A percentile compares a stretch with the other conserved stretches of the same genome.
Conservation (phyloP, 495 filamentous ascomycete species). For the Aspergillus egyptiacus region DNA sequence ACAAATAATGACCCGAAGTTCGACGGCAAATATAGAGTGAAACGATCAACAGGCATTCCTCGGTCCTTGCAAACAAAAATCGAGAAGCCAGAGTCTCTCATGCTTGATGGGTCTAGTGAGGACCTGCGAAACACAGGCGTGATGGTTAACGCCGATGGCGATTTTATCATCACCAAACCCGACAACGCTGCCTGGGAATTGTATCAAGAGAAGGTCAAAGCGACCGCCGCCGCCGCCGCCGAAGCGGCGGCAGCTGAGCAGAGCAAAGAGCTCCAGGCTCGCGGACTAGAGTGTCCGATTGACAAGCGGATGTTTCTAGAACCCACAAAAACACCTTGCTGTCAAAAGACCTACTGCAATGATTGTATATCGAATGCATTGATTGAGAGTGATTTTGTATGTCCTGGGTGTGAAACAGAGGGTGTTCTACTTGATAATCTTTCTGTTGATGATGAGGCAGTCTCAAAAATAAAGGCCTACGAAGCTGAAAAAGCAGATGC, state of each 20-base stretch:
- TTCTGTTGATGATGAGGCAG: slow-evolving; percentile 67
- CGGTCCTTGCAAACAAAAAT: slow-evolving; percentile 88
- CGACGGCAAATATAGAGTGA: slow-evolving; percentile 83
- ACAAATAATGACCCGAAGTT: slow-evolving; percentile 97
- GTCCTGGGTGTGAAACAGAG: slow-evolving; percentile 83
- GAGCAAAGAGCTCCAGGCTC: slow-evolving; percentile 74
- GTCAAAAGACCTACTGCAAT: slow-evolving; percentile 94
- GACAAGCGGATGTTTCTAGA: slow-evolving; percentile 96
- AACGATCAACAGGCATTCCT: slow-evolving; percentile 93
- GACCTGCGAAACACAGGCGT: slow-evolving; percentile 77
- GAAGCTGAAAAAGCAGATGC: slow-evolving; percentile 61
- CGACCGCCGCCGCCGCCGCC: slow-evolving; percentile 70
- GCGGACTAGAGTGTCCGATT: slow-evolving; percentile 85
- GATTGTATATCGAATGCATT: slow-evolving; percentile 97
- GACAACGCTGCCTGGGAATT: slow-evolving; percentile 95
- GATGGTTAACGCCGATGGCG: slow-evolving; percentile 96
- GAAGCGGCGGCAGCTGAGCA: slow-evolving; percentile 62
- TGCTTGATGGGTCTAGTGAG: slow-evolving; percentile 66
- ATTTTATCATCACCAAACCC: slow-evolving; percentile 90
- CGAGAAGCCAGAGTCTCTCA: slow-evolving; percentile 75
- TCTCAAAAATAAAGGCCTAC: slow-evolving; percentile 71
- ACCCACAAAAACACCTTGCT: slow-evolving; percentile 97
- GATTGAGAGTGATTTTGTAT: slow-evolving; percentile 95
- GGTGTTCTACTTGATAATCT: slow-evolving; percentile 92
- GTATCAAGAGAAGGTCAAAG: slow-evolving; percentile 87